These are phyloP conservation scores for Nemania abortiva DNA, from an alignment of 2,329 filamentous ascomycete species.

Conservation along the genomic window DNA sequence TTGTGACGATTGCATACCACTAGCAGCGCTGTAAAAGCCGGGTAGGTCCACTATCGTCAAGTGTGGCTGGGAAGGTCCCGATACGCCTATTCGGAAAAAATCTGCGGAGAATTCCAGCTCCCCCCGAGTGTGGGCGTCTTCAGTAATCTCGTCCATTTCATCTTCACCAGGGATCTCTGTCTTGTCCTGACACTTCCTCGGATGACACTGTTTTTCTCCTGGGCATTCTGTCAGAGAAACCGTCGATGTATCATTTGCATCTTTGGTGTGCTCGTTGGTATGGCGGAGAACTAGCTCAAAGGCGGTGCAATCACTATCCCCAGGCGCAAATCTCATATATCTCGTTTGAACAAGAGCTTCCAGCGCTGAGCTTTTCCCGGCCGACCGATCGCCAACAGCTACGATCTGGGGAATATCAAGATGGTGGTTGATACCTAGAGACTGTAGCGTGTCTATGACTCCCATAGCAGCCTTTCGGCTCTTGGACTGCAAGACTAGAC, in stretches of 20 bases:
- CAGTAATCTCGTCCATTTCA: background rate
- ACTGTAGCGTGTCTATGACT: constrained; percentile 2
- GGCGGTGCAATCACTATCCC: constrained; percentile 17
- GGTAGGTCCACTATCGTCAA: background rate
- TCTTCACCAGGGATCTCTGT: background rate
- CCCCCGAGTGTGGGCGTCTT: background rate
- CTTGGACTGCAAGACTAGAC: background rate
- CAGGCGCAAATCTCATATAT: no score
- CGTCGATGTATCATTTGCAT: background rate
- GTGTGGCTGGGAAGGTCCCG: background rate
- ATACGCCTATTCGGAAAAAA: background rate
- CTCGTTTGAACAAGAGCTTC: constrained; percentile 12
- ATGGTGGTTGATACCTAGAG: background rate
- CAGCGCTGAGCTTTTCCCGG: constrained; percentile 26
- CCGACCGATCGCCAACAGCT: constrained; percentile 24
- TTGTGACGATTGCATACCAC: no score
- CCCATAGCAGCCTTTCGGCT: background rate
- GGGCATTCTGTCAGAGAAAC: background rate
- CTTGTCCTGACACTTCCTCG: background rate
- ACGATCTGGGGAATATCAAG: constrained; percentile 24
- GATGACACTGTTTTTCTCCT: background rate
- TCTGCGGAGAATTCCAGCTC: background rate
- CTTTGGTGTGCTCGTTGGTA: background rate
- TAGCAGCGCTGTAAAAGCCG: background rate
- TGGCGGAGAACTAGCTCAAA: constrained; percentile 14